phyloP scores from a whole-genome alignment of 208 protist genomes.

The Tritrichomonas musculus region DNA sequence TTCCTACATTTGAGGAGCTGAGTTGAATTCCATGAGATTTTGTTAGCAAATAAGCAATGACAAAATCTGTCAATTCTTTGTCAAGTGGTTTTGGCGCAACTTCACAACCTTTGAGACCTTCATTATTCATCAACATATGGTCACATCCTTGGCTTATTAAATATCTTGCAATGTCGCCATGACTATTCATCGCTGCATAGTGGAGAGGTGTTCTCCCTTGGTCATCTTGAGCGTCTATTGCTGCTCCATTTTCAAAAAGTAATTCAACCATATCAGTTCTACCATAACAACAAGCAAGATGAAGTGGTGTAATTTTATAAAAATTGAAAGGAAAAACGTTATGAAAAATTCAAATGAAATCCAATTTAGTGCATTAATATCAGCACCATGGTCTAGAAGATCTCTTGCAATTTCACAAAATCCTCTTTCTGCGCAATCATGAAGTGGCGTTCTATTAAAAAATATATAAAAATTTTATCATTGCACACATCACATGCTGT shows the following conservation, averaged over 20 bases:
- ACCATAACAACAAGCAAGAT: background rate
- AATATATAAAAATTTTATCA: background rate
- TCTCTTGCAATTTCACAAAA: background rate
- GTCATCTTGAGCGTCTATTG: conserved; percentile 17
- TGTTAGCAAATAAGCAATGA: background rate
- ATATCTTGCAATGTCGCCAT: background rate
- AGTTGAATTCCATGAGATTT: background rate
- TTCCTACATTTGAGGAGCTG: background rate
- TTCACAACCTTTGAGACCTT: background rate
- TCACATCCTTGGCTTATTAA: background rate
- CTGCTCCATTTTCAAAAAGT: background rate
- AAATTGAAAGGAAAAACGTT: background rate
- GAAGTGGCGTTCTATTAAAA: background rate
- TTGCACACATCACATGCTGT: background rate
- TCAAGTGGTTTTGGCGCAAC: background rate
- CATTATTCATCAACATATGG: background rate
- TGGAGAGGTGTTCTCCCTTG: background rate
- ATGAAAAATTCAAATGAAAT: background rate
- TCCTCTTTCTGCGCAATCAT: background rate
- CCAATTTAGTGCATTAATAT: conserved; percentile 23
- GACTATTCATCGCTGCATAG: background rate
- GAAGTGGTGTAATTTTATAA: background rate
- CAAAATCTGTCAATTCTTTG: background rate
- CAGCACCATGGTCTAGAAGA: background rate
- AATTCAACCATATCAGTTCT: conserved; percentile 2